Conservation (phyloP, 805 yeast genomes). For the Ogataea pignaliae region DNA sequence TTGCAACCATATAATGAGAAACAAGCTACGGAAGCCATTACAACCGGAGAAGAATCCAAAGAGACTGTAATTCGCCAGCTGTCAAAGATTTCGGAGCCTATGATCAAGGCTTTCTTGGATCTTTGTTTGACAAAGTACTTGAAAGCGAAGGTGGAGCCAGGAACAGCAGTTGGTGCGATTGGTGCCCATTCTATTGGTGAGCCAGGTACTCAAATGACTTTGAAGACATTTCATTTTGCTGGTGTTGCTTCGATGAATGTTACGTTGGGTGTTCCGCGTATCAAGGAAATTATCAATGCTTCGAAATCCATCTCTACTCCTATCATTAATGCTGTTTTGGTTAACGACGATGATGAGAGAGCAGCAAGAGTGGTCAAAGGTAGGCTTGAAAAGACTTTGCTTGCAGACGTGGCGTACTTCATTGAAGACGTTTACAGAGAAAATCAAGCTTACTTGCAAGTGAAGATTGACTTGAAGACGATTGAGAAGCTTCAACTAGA, state of each 20-base stretch:
- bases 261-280: constrained; percentile 98
- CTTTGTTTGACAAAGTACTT: constrained; percentile 79
- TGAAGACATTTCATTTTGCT: constrained; percentile 78
- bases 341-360: constrained; percentile 89
- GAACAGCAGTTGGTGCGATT: constrained; percentile 98
- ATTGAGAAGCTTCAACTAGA: constrained; percentile 90
- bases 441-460: constrained; percentile 69
- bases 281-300: constrained; percentile 97
- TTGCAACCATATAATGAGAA: constrained; percentile 36
- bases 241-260: constrained; percentile 99
- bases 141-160: constrained; percentile 94
- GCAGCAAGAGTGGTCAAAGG: constrained; percentile 99
- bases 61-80: constrained; percentile 57
- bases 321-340: constrained; percentile 89
- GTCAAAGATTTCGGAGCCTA: constrained; percentile 56
- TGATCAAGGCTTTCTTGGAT: constrained; percentile 63
- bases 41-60: constrained; percentile 16
- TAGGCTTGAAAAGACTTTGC: constrained; percentile 84
- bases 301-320: constrained; percentile 94
- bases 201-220: constrained; percentile 99
- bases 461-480: constrained; percentile 76
- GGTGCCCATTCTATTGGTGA: constrained; percentile 99
- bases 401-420: constrained; percentile 81
- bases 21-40: constrained; percentile 25
- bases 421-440: constrained; percentile 93